These are phyloP conservation scores for Apiotrichum mycotoxinovorans DNA, from an alignment of 1,284 basidiomycete species.

Conservation along the genomic window DNA sequence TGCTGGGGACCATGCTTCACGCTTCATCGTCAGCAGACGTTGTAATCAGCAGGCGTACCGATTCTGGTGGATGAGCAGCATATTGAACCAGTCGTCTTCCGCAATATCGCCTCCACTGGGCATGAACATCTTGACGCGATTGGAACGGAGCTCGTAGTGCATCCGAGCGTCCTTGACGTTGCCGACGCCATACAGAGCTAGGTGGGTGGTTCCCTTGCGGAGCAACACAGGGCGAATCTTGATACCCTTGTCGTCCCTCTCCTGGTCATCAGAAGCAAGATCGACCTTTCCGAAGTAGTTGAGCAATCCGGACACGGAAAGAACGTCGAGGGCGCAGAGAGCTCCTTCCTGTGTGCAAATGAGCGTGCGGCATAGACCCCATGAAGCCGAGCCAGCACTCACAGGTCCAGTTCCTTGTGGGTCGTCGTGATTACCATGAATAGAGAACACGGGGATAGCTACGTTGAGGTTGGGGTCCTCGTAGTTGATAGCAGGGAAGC, in stretches of 20 bases:
- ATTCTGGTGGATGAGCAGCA: constrained; percentile 92
- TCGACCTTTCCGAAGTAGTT: constrained; percentile 94
- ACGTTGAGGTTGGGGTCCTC: constrained; percentile 96
- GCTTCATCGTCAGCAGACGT: constrained; percentile 50
- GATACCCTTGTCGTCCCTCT: constrained; percentile 59
- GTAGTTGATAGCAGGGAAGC: constrained; percentile 95
- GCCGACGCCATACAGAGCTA: constrained; percentile 91
- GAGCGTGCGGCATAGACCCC: constrained; percentile 1
- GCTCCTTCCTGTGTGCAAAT: constrained; percentile 70
- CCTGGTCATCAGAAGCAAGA: constrained; percentile 55
- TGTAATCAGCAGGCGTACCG: constrained; percentile 55
- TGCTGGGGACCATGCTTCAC: constrained; percentile 91
- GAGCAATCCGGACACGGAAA: constrained; percentile 87
- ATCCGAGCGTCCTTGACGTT: constrained; percentile 95
- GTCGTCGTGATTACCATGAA: constrained; percentile 99
- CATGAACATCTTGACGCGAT: constrained; percentile 93
- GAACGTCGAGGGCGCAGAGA: constrained; percentile 87
- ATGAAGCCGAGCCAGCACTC: constrained; percentile 45
- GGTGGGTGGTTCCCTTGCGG: constrained; percentile 77
- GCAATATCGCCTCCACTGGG: constrained; percentile 70
- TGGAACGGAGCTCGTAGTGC: constrained; percentile 90
- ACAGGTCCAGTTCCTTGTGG: constrained; percentile 92
- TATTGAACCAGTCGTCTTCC: constrained; percentile 78
- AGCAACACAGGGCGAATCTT: constrained; percentile 85
- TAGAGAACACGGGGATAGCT: constrained; percentile 93